phyloP scores from a whole-genome alignment of 2,329 filamentous ascomycete genomes.

The Fusarium nelsonii region DNA sequence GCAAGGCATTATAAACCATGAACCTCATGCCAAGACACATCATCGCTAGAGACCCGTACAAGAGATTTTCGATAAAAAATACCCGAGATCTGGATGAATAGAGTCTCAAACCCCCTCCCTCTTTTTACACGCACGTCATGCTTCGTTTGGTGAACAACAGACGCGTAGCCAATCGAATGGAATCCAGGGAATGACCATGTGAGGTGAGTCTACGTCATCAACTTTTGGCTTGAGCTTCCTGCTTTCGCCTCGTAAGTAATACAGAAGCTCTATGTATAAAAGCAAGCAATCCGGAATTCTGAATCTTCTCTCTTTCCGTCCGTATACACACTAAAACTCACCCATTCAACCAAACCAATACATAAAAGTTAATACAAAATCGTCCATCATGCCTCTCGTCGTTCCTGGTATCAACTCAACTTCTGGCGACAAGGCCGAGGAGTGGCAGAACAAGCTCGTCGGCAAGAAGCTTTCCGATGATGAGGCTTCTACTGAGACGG shows the following conservation, averaged over 20 bases:
- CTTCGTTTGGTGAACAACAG: constrained; percentile 20
- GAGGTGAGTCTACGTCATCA: constrained; percentile 50
- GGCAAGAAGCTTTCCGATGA: constrained; percentile 72
- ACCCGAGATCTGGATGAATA: constrained; percentile 26
- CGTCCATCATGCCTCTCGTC: constrained; percentile 71
- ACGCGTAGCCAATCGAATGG: constrained; percentile 38
- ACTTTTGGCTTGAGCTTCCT: constrained; percentile 28
- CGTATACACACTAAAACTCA: neutral
- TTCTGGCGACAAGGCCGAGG: constrained; percentile 61
- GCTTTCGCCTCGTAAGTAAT: constrained; percentile 21
- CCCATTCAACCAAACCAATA: neutral
- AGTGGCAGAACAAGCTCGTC: constrained; percentile 72
- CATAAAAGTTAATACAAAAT: neutral
- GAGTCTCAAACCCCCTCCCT: neutral
- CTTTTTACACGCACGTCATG: constrained; percentile 33
- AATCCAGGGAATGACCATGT: constrained; percentile 36
- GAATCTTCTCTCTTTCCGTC: neutral
- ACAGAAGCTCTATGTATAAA: constrained; percentile 32
- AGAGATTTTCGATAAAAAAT: constrained; percentile 7
- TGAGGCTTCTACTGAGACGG: constrained; percentile 62
- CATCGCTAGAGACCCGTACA: neutral
- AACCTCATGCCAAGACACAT: constrained; percentile 25
- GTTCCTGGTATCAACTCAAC: constrained; percentile 68
- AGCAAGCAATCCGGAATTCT: neutral
- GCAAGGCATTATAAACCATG: constrained; percentile 18